Evolutionary conservation across 352 stramenopile genomes (phyloP), one percentile per base, ranked within the genome.

Genomic region (Phytopythium kandeliae): DNA sequence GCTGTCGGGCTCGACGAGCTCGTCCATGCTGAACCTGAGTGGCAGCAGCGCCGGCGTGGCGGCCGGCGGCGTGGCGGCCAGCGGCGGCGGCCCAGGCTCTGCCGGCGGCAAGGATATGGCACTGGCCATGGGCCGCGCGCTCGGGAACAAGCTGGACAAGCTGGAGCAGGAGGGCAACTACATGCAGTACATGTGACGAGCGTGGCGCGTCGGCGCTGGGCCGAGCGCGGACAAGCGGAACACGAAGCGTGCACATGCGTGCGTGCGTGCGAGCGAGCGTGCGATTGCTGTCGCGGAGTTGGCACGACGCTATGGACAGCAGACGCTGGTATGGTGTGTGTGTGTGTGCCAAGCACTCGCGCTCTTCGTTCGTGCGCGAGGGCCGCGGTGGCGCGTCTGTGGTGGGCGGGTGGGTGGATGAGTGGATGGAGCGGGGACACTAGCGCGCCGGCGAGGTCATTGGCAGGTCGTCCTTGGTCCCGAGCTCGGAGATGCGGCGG

Each of bases 81-180:
- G 52, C 3, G n/a, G 17, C 17, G 37, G 16, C n/a, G 31, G 30
- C 12, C 19, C n/a, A 7, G 34, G 22, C 7, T 15, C 24, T 2
- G 37, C 38, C 6, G 37, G 57, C 19, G 47, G 37, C 26, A 51
- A 49, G 6, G 52, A 56, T 3, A 53, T 52, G 47, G 48, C 12
- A n/a, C 48, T 64, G 33, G 42, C 35, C 22, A 63, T 63, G 59
- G 21, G 46, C 19, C 62, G 76, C 30, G 63, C 74, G 17, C 75
- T 90, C 31, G 75, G 72, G 47, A 88, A 71, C 64, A 85, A 85
- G 48, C 69, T 90, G 8, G 79, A 90, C 55, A 74, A 86, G 42
- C 61, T 90, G 45, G 79, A 90, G 44, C 83, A 87, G 51, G 74
- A 88, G 43, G 83, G 71, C 54, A 67, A 46, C 49, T 71, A 58